phyloP scores from a whole-genome alignment of 192 early-diverging fungal species.

The Dissophora ornata region DNA sequence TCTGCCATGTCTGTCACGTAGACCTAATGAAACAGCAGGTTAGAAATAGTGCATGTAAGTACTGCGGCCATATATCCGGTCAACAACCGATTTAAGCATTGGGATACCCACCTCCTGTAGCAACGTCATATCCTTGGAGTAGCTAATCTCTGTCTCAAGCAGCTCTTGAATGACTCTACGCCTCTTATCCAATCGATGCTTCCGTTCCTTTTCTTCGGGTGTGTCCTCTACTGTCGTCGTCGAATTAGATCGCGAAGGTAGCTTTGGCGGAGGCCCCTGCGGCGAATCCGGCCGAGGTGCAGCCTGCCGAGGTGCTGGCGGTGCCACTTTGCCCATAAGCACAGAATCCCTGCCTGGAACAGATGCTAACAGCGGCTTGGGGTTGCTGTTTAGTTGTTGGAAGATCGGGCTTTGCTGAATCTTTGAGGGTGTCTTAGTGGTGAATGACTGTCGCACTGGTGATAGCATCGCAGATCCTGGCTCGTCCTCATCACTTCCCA shows the following conservation, averaged over 20 bases:
- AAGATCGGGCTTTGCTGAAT: slow-evolving; percentile 32
- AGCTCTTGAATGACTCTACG: slow-evolving; percentile 80
- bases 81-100: neutral
- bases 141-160: slow-evolving; percentile 79
- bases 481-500: slow-evolving; percentile 52
- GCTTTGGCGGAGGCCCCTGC: slow-evolving; percentile 23
- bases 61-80: no score
- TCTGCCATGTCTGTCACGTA: slow-evolving; percentile 71
- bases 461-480: neutral
- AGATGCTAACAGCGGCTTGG: neutral
- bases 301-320: slow-evolving; percentile 23
- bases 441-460: slow-evolving; percentile 1
- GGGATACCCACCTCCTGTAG: slow-evolving; percentile 62
- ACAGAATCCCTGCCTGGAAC: slow-evolving; percentile 15
- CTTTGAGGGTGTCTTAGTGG: slow-evolving; percentile 13
- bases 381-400: slow-evolving; percentile 27
- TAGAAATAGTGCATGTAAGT: neutral
- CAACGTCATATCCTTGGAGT: slow-evolving; percentile 79
- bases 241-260: slow-evolving; percentile 38
- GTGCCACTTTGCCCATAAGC: slow-evolving; percentile 10
- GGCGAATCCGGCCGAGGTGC: slow-evolving; percentile 47
- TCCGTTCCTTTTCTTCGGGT: slow-evolving; percentile 44
- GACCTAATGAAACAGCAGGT: slow-evolving; percentile 27
- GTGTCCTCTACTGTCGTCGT: slow-evolving; percentile 21
- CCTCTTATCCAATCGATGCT: slow-evolving; percentile 66